A percentile compares a stretch with the other conserved stretches of the same genome.
Conservation (phyloP, 768 basidiomycete species). For the Gloeophyllum trabeum region DNA sequence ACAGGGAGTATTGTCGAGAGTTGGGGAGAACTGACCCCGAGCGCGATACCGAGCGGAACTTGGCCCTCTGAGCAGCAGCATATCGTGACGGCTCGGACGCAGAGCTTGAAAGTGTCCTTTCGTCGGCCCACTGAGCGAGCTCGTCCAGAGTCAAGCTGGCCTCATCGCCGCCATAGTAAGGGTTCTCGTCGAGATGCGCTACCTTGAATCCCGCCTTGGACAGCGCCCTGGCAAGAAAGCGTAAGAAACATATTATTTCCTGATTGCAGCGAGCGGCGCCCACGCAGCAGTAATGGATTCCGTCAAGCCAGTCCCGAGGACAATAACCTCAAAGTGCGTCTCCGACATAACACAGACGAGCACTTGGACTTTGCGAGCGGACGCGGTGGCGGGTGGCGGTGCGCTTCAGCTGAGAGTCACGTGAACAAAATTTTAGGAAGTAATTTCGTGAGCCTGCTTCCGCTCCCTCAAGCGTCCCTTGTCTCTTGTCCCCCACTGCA, state of each 20-base stretch:
- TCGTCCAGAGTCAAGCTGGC: slow-evolving; percentile 80
- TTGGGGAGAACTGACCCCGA: slow-evolving; percentile 34
- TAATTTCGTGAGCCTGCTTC: slow-evolving; percentile 1
- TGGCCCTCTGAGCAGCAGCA: slow-evolving; percentile 14
- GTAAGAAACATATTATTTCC: slow-evolving; percentile 6
- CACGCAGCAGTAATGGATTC: slow-evolving; percentile 88
- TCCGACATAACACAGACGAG: no score
- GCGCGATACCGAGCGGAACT: slow-evolving; percentile 32
- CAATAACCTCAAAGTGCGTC: slow-evolving; percentile 52
- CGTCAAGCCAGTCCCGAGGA: slow-evolving; percentile 71
- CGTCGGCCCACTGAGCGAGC: slow-evolving; percentile 56
- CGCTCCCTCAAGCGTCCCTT: slow-evolving; percentile 1
- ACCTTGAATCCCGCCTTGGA: slow-evolving; percentile 83
- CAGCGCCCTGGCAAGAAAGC: slow-evolving; percentile 48
- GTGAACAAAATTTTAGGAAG: not conserved
- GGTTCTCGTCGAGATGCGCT: slow-evolving; percentile 77
- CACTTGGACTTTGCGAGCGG: no score
- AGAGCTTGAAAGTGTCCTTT: slow-evolving; percentile 11
- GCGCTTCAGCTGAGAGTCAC: no score
- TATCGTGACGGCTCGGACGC: slow-evolving; percentile 10
- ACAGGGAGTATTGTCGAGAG: slow-evolving; percentile 74
- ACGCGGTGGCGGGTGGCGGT: not conserved
- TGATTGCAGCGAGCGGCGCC: slow-evolving; percentile 20
- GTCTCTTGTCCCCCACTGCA: slow-evolving; percentile 4
- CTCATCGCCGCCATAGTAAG: slow-evolving; percentile 78